Evolutionary conservation across 805 yeast species (phyloP).

Genomic region (Ogataea polymorpha): DNA sequence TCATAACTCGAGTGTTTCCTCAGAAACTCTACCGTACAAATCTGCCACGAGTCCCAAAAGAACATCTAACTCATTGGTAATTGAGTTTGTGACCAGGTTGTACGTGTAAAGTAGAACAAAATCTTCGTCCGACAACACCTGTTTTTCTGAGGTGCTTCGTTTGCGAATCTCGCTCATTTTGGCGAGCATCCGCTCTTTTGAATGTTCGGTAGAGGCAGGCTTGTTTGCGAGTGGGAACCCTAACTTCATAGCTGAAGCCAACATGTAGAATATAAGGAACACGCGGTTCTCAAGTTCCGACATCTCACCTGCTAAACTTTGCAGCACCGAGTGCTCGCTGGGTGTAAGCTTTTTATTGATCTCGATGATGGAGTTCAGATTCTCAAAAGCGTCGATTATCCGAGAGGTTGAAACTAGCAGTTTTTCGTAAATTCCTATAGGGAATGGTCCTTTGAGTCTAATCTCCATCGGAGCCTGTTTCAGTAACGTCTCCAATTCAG

Average conservation of each 20-base stretch:
- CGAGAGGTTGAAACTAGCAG: conserved; percentile 56
- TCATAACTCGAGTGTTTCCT: conserved; percentile 52
- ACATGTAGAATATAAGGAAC: conserved; percentile 73
- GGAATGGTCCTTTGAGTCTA: conserved; percentile 72
- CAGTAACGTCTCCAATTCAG: conserved; percentile 56
- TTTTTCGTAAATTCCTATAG: conserved; percentile 46
- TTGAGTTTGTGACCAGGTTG: conserved; percentile 64
- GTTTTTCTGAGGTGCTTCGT: conserved; percentile 28
- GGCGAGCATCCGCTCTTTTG: conserved; percentile 63
- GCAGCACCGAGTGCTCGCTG: conserved; percentile 55
- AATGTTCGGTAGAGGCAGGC: conserved; percentile 74
- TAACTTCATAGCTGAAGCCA: conserved; percentile 69
- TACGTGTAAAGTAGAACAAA: conserved; percentile 76
- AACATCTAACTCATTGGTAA: conserved; percentile 60
- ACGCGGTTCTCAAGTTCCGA: conserved; percentile 68
- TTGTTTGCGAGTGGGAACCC: conserved; percentile 77
- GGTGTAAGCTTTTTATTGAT: conserved; percentile 53
- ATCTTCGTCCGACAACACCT: conserved; percentile 57
- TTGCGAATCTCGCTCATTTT: conserved; percentile 60
- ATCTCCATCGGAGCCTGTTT: conserved; percentile 75
- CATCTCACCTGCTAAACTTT: conserved; percentile 54
- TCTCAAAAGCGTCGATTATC: conserved; percentile 73
- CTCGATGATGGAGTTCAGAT: conserved; percentile 64
- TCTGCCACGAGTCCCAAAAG: conserved; percentile 54
- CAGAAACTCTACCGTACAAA: conserved; percentile 63